These are phyloP conservation scores for Boletus reticuloceps DNA, from an alignment of 768 basidiomycete species.

Conservation along the genomic window DNA sequence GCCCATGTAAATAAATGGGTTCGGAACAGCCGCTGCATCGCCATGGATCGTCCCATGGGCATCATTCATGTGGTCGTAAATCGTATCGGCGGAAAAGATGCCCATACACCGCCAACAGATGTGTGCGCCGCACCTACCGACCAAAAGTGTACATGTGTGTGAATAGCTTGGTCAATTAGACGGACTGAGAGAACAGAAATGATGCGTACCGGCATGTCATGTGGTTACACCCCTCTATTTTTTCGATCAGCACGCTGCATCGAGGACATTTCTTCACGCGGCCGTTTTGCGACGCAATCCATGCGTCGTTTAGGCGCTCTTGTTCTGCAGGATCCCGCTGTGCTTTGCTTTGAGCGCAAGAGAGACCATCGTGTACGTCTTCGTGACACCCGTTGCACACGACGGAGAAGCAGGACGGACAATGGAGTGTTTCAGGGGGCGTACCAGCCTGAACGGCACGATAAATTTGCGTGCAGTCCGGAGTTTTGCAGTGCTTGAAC, in stretches of 20 bases:
- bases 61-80: constrained; percentile 39
- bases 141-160: too few relatives aligned
- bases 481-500: constrained; percentile 73
- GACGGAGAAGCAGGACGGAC: constrained; percentile 63
- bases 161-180: too few relatives aligned
- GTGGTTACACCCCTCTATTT: constrained; percentile 74
- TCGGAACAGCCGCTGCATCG: constrained; percentile 2
- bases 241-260: constrained; percentile 68
- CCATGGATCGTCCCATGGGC: constrained; percentile 33
- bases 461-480: constrained; percentile 76
- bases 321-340: constrained; percentile 43
- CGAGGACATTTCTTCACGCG: constrained; percentile 71
- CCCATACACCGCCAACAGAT: constrained; percentile 69
- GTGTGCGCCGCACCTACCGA: constrained; percentile 61
- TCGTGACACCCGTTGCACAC: constrained; percentile 64
- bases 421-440: constrained; percentile 43
- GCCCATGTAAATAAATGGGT: constrained; percentile 10
- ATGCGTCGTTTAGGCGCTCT: constrained; percentile 51
- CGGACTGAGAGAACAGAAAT: background rate
- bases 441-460: constrained; percentile 45
- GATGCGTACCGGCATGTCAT: constrained; percentile 52
- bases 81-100: constrained; percentile 31
- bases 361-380: constrained; percentile 59
- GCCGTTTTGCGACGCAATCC: constrained; percentile 52
- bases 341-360: constrained; percentile 46